A percentile compares a stretch with the other conserved stretches of the same genome.
These are phyloP conservation scores for Rhytidhysteron rufulum DNA, from an alignment of 2,329 filamentous ascomycete species.

Conservation along the genomic window DNA sequence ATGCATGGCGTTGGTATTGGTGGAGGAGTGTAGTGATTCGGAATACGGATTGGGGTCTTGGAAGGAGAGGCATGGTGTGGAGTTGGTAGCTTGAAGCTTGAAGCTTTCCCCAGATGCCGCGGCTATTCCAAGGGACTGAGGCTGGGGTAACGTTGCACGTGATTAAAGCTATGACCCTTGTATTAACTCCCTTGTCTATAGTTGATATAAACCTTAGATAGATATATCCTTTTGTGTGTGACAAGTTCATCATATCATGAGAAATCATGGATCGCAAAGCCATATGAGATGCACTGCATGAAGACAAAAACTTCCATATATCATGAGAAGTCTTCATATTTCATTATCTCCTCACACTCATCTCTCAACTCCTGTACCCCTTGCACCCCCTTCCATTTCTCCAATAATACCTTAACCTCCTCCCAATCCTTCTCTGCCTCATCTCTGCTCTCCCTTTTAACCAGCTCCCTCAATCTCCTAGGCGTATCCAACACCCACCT, in stretches of 20 bases:
- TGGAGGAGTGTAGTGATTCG: constrained; percentile 12
- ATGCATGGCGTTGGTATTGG: constrained; percentile 27
- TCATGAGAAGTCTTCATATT: background rate
- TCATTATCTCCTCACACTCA: constrained; percentile 33
- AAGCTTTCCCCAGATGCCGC: too few relatives aligned
- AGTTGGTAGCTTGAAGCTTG: background rate
- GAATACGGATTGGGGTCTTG: constrained; percentile 15
- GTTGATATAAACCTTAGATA: background rate
- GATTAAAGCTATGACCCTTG: background rate
- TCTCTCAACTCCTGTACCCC: constrained; percentile 40
- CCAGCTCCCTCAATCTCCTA: constrained; percentile 54
- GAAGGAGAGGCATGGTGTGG: constrained; percentile 20
- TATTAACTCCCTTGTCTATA: background rate
- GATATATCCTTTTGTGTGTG: too few relatives aligned
- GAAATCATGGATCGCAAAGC: too few relatives aligned
- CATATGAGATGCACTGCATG: too few relatives aligned
- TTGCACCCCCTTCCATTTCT: constrained; percentile 42
- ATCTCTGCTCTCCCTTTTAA: constrained; percentile 56
- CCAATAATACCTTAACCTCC: constrained; percentile 35
- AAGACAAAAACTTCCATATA: too few relatives aligned
- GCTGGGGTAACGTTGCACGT: background rate
- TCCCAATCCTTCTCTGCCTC: constrained; percentile 56
- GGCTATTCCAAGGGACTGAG: background rate
- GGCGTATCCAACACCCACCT: constrained; percentile 61
- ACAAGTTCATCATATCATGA: too few relatives aligned